Evolutionary conservation across 1,284 basidiomycete genomes (phyloP), one percentile per base, ranked within the genome.

Genomic region (Irpex sp.): DNA sequence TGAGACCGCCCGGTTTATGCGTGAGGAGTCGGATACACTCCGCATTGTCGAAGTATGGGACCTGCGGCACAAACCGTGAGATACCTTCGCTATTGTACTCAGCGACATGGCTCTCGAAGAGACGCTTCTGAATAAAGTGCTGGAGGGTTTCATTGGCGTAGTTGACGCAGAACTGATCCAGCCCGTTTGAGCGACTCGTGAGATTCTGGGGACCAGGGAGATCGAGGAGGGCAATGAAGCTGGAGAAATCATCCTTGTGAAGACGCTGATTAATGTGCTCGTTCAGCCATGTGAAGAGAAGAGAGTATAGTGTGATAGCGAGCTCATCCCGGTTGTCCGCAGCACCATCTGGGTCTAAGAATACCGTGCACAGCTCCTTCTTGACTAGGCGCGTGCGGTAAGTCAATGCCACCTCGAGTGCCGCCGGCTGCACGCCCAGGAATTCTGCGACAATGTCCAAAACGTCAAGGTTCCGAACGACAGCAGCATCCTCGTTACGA

Each of bases 111-210:
- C 79, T 80, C 72, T 96, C 93, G 71, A 95, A 95, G 17, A 97
- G 78, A 7, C 83, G 82, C 63, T 88, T 87, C 71, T 95, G 89
- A 37, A 92, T 83, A 81, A 93, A 97, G 67, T 88, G 83, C 62
- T 97, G 94, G 43, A 98, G 74, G 13, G 92, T 88, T 72, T 99
- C 96, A 69, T 95, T 94, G 57, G 95, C 94, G 71, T 94, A 95
- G 77, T 99, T 99, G 81, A 98, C 83, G 75, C 92, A 94, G 77
- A 99, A 95, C 69, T 98, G 95, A 70, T 98, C 96, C 46, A 99
- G 86, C 13, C 94, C 95, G 75, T 98, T 97, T 60, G 90, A 83
- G 1, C 89, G 84, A 66, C 86, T 87, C 4, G 92, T 88, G 75
- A 94, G 85, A 76, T 95, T 94, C 74, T 96, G 93, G 13, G 89